Conservation (phyloP, 2,329 filamentous ascomycete species). For the Colletotrichum eremochloae region DNA sequence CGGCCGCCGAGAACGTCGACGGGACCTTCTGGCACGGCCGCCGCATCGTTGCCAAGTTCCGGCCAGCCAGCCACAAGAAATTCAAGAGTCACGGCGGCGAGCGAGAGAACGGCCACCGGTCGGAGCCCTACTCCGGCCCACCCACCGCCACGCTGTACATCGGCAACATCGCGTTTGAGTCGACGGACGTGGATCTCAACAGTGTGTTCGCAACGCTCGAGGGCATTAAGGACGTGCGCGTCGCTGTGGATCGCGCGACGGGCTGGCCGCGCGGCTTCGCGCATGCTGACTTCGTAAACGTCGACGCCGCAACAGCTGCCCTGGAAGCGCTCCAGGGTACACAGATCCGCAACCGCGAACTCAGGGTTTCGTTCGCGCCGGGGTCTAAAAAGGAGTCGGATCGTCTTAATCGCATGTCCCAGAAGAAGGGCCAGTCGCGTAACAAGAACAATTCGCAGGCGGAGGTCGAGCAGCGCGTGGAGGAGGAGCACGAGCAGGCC, state of each 20-base stretch:
- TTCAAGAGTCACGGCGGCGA: neutral
- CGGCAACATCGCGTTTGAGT: slow-evolving; percentile 88
- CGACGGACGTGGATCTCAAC: slow-evolving; percentile 86
- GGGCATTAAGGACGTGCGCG: slow-evolving; percentile 81
- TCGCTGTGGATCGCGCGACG: slow-evolving; percentile 84
- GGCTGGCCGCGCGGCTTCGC: slow-evolving; percentile 87
- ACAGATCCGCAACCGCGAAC: slow-evolving; percentile 73
- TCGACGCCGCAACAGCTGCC: slow-evolving; percentile 74
- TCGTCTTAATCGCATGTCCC: neutral
- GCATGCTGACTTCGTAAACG: slow-evolving; percentile 82
- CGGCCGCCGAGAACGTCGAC: slow-evolving; percentile 36
- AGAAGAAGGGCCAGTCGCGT: neutral
- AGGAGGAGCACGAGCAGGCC: slow-evolving; percentile 19
- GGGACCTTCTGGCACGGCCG: slow-evolving; percentile 43
- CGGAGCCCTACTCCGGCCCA: neutral
- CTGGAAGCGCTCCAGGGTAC: slow-evolving; percentile 67
- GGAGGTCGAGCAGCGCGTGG: slow-evolving; percentile 13
- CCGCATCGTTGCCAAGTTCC: slow-evolving; percentile 32
- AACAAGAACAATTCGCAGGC: neutral
- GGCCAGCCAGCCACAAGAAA: neutral
- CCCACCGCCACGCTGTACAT: slow-evolving; percentile 74
- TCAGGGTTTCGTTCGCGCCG: slow-evolving; percentile 75
- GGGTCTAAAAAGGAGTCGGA: slow-evolving; percentile 5
- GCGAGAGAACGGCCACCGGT: neutral
- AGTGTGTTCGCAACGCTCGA: slow-evolving; percentile 78